Evolutionary conservation across 2,329 filamentous ascomycete species (phyloP).

Genomic region (Leptosphaerulina australis): DNA sequence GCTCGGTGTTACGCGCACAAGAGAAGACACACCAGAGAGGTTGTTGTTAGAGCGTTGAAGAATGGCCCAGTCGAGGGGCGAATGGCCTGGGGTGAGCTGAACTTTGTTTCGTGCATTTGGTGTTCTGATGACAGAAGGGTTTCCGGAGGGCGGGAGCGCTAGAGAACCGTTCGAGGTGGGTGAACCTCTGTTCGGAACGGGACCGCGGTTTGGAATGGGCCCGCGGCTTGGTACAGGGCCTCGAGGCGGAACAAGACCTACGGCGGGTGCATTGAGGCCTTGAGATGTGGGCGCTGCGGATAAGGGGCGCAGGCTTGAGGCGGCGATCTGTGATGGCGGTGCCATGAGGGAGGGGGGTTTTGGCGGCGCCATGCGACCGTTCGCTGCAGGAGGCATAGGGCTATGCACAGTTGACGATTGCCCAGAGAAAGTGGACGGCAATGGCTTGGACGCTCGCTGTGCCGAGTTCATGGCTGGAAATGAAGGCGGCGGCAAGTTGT

Average conservation of each 20-base stretch:
- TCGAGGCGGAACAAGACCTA: slow-evolving; percentile 24
- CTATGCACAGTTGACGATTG: slow-evolving; percentile 21
- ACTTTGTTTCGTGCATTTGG: slow-evolving; percentile 67
- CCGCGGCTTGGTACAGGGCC: slow-evolving; percentile 51
- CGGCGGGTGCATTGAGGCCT: slow-evolving; percentile 29
- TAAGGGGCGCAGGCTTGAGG: slow-evolving; percentile 46
- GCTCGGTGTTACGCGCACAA: slow-evolving; percentile 77
- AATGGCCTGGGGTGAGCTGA: slow-evolving; percentile 85
- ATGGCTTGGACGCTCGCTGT: slow-evolving; percentile 49
- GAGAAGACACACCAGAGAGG: slow-evolving; percentile 58
- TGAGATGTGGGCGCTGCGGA: slow-evolving; percentile 37
- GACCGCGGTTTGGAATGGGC: slow-evolving; percentile 56
- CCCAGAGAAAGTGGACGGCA: slow-evolving; percentile 22
- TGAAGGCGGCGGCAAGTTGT: slow-evolving; percentile 48
- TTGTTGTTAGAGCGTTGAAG: slow-evolving; percentile 72
- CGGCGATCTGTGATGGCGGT: slow-evolving; percentile 44
- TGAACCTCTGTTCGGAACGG: slow-evolving; percentile 50
- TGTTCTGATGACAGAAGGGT: slow-evolving; percentile 42
- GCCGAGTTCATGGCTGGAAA: slow-evolving; percentile 56
- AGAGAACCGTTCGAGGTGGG: slow-evolving; percentile 51
- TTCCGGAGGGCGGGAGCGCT: slow-evolving; percentile 37
- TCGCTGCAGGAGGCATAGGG: slow-evolving; percentile 26
- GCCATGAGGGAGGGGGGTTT: slow-evolving; percentile 44
- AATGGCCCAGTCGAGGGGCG: slow-evolving; percentile 93
- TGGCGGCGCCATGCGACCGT: slow-evolving; percentile 47